phyloP scores from a whole-genome alignment of 2,329 filamentous ascomycete species.

The Aspergillus melleus region DNA sequence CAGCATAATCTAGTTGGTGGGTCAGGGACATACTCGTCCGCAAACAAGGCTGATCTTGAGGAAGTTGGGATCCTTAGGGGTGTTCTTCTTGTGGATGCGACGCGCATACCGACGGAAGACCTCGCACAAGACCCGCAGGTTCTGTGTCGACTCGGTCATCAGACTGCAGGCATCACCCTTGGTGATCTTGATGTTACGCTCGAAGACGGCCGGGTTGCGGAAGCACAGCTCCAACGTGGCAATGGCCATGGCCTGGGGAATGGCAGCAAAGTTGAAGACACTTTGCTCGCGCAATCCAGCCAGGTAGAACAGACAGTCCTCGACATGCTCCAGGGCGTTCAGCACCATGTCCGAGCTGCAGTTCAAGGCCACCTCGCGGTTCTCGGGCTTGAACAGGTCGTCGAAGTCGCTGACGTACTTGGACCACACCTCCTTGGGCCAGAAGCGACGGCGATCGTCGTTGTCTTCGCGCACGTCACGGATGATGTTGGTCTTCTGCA shows the following conservation, averaged over 20 bases:
- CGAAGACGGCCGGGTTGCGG: slow-evolving; percentile 82
- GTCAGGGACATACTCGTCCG: slow-evolving; percentile 65
- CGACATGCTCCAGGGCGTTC: slow-evolving; percentile 79
- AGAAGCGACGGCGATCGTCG: slow-evolving; percentile 85
- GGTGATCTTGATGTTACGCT: slow-evolving; percentile 91
- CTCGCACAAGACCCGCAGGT: slow-evolving; percentile 76
- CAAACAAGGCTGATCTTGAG: slow-evolving; percentile 88
- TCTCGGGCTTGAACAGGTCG: slow-evolving; percentile 80
- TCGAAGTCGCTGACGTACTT: slow-evolving; percentile 90
- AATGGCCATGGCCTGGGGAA: slow-evolving; percentile 96
- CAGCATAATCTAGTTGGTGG: not conserved
- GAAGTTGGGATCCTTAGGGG: slow-evolving; percentile 88
- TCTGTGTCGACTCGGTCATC: slow-evolving; percentile 92
- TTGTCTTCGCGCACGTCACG: slow-evolving; percentile 91
- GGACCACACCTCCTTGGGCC: slow-evolving; percentile 94
- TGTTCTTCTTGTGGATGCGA: slow-evolving; percentile 89
- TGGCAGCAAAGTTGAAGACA: slow-evolving; percentile 98
- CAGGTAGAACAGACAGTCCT: slow-evolving; percentile 97
- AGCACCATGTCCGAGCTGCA: slow-evolving; percentile 94
- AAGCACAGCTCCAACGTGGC: slow-evolving; percentile 90
- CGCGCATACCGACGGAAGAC: slow-evolving; percentile 77
- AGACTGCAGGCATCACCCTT: slow-evolving; percentile 90
- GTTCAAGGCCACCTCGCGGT: slow-evolving; percentile 74
- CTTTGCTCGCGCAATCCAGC: slow-evolving; percentile 92
- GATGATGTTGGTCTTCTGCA: slow-evolving; percentile 99